Conservation (phyloP, 495 filamentous ascomycete genomes). For the Podospora pseudoanserina region DNA sequence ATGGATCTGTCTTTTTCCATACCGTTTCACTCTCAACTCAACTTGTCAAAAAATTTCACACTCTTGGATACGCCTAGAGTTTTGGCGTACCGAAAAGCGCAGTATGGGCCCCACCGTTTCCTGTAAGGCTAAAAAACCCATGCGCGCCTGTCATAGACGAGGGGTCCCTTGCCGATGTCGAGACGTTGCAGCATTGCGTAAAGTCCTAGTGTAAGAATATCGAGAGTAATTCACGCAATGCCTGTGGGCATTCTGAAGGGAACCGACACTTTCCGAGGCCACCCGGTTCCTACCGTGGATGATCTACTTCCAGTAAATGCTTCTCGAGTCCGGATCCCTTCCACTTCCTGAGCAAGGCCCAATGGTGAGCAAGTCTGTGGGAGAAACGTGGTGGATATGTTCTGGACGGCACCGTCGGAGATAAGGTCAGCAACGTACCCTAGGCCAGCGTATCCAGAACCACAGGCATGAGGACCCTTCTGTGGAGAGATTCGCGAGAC, state of each 20-base stretch:
- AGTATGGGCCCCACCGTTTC: background rate
- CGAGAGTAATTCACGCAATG: background rate
- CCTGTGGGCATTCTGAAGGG: background rate
- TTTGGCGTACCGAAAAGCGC: background rate
- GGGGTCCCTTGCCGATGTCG: background rate
- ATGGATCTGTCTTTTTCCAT: background rate
- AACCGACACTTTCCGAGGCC: background rate
- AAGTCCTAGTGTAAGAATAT: background rate
- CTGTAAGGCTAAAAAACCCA: background rate
- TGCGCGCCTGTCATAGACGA: background rate
- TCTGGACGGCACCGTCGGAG: background rate
- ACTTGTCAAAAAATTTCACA: background rate
- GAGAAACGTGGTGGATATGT: background rate
- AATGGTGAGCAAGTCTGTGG: background rate
- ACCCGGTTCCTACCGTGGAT: background rate
- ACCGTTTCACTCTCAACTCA: background rate
- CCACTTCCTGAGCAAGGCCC: background rate
- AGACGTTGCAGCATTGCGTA: background rate
- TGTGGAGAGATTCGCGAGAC: background rate
- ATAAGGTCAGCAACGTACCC: background rate
- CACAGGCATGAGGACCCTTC: background rate
- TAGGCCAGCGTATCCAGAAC: background rate
- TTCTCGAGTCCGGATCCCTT: background rate
- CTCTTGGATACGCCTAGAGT: background rate
- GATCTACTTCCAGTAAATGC: background rate